phyloP scores from a whole-genome alignment of 345 rosid species.

The Lumnitzera racemosa region DNA sequence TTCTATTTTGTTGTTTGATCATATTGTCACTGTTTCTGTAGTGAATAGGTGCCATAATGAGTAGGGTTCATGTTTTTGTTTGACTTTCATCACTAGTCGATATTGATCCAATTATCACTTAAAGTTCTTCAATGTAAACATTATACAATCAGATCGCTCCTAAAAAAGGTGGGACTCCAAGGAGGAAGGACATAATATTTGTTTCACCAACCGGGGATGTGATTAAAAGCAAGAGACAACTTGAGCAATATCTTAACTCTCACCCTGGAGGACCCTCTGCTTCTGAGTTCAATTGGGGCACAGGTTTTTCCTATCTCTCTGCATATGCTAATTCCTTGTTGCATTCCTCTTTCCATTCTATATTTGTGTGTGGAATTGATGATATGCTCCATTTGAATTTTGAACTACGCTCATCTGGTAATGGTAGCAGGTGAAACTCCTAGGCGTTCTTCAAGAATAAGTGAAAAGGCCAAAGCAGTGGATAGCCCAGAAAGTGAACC shows the following conservation, averaged over 20 bases:
- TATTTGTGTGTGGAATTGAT: no score
- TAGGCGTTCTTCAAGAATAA: constrained; percentile 25
- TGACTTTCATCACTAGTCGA: no score
- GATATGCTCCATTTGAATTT: no score
- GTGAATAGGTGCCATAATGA: no score
- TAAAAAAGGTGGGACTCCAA: constrained; percentile 10
- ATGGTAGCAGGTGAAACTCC: constrained; percentile 19
- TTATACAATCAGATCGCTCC: not conserved
- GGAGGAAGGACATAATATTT: constrained; percentile 21
- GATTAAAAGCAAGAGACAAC: constrained; percentile 19
- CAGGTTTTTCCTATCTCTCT: not conserved
- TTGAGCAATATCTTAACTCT: constrained; percentile 27
- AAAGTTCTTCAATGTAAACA: no score
- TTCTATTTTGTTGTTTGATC: no score
- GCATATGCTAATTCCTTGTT: no score
- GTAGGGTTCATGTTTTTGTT: no score
- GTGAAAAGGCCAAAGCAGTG: constrained; percentile 17
- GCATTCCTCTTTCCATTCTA: no score
- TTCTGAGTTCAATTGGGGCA: constrained; percentile 26
- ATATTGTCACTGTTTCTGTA: no score
- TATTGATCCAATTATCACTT: no score
- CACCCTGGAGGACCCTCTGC: constrained; percentile 23
- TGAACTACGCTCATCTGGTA: no score
- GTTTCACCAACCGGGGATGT: constrained; percentile 26
- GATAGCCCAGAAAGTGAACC: constrained; percentile 11